Evolutionary conservation across 345 rosid species (phyloP).

Genomic region (Gossypium mustelinum): DNA sequence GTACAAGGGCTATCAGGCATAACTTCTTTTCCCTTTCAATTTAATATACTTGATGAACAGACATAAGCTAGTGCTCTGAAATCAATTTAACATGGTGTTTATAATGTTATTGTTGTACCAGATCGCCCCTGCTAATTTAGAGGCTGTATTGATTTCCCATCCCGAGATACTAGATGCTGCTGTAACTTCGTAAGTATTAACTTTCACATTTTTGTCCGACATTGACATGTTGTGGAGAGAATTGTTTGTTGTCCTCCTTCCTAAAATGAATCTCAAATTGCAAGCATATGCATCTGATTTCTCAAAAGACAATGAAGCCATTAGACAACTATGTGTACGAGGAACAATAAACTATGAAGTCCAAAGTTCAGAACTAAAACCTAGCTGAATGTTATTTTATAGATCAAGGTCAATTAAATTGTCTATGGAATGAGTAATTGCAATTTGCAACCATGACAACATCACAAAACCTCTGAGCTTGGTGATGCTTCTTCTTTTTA

Average conservation of each 20-base stretch:
- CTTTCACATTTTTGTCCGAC: background rate
- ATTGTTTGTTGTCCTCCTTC: background rate
- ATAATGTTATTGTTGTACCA: conserved; percentile 24
- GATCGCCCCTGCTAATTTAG: conserved; percentile 93
- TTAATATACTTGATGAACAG: background rate
- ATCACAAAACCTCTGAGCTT: background rate
- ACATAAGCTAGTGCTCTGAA: background rate
- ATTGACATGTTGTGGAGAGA: conserved; percentile 11
- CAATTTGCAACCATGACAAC: background rate
- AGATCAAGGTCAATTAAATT: background rate
- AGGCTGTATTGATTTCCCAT: conserved; percentile 62
- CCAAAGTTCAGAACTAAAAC: background rate
- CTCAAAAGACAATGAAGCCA: background rate
- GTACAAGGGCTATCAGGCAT: conserved; percentile 88
- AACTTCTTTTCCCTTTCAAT: background rate
- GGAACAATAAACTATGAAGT: background rate
- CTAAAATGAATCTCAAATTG: background rate
- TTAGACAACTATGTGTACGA: background rate
- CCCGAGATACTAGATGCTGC: conserved; percentile 75
- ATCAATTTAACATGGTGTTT: conserved; percentile 1
- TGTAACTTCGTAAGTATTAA: conserved; percentile 53
- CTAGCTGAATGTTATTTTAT: background rate
- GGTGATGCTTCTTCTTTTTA: background rate
- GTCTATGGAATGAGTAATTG: background rate
- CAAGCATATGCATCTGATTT: background rate